Evolutionary conservation across 192 early-diverging fungal species (phyloP).

Genomic region (Cladochytrium replicatum): DNA sequence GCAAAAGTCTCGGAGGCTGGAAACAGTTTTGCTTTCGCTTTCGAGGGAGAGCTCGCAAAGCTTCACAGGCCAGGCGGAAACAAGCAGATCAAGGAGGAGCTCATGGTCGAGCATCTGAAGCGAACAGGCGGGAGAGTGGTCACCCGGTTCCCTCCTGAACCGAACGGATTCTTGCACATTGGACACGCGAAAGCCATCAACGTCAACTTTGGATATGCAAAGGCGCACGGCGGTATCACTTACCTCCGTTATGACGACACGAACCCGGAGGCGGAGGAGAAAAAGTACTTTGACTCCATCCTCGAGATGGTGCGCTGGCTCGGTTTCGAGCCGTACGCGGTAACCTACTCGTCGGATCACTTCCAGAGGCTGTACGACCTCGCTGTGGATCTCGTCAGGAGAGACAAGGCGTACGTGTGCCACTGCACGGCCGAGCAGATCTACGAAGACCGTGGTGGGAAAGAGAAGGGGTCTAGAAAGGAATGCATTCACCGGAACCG

Average conservation of each 20-base stretch:
- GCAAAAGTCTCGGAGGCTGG: slow-evolving; percentile 39
- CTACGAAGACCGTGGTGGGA: slow-evolving; percentile 82
- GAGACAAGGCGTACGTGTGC: slow-evolving; percentile 87
- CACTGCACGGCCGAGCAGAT: slow-evolving; percentile 96
- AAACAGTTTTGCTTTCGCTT: slow-evolving; percentile 50
- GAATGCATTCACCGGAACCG: slow-evolving; percentile 88
- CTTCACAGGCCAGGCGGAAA: slow-evolving; percentile 96
- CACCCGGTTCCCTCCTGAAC: slow-evolving; percentile 99
- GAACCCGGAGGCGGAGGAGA: slow-evolving; percentile 89
- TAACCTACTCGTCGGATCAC: slow-evolving; percentile 97
- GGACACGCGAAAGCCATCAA: slow-evolving; percentile 99
- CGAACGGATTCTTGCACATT: slow-evolving; percentile 97
- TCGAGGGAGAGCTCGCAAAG: slow-evolving; percentile 84
- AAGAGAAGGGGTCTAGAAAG: slow-evolving; percentile 69
- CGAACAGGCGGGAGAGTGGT: slow-evolving; percentile 84
- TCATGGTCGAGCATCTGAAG: slow-evolving; percentile 84
- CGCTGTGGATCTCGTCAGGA: slow-evolving; percentile 80
- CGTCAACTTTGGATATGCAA: slow-evolving; percentile 98
- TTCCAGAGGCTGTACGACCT: slow-evolving; percentile 95
- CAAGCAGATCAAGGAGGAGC: slow-evolving; percentile 82
- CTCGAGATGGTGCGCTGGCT: slow-evolving; percentile 91
- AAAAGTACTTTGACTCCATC: slow-evolving; percentile 92
- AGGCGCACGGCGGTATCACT: slow-evolving; percentile 75
- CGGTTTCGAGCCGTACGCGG: slow-evolving; percentile 80
- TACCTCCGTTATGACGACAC: slow-evolving; percentile 90